Base-by-base conservation (phyloP, 2,329 filamentous ascomycete genomes). In the Shiraia sp. region DNA sequence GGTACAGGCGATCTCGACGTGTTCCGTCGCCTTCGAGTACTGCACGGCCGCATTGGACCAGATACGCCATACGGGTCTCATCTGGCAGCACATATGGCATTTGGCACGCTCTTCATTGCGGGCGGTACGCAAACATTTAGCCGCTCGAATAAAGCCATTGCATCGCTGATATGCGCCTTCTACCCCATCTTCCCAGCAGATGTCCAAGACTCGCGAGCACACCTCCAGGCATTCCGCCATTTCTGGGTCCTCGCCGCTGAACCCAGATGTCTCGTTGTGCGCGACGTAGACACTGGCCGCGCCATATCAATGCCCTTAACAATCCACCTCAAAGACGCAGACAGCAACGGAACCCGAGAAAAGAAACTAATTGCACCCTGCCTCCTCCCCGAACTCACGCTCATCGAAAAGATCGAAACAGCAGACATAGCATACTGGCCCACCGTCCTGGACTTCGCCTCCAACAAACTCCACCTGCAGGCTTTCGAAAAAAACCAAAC, bases 191-290 rank as follows among this genome's bases (percentile, higher is more conserved):
- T 95, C 65, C 93, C 93, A 0, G 86, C 82, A 8, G 86, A 83
- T 22, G 88, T 97, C 2, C 87, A 95, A 59, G 93, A 99, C 72
- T 97, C 97, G 63, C 87, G 88, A 52, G 90, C 90, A 9, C 93
- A 99, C 60, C 78, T 99, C 5, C 93, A 99, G 73, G 93, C 95
- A 3, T 93, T 99, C 73, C 84, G 95, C 4, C 92, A 99, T 70
- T 88, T 99, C 62, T 99, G 93, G 93, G 92, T 96, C 9, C 78
- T 99, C 3, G 93, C 93, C 1, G 86, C 88, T 0, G 93, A 99
- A 60, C 83, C 90, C 8, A 82, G 95, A 36, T 97, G 92, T 63
- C 79, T 99, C 0, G 82, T 99, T 1, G 82, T 89, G 13, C 88
- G 92, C 47, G 93, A 99, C 55, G 81, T 93, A 3, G 85, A 93